Evolutionary conservation across 177 flowering plant genomes (phyloP), one percentile per base, ranked within the genome.

Genomic region (Tripterygium wilfordii): DNA sequence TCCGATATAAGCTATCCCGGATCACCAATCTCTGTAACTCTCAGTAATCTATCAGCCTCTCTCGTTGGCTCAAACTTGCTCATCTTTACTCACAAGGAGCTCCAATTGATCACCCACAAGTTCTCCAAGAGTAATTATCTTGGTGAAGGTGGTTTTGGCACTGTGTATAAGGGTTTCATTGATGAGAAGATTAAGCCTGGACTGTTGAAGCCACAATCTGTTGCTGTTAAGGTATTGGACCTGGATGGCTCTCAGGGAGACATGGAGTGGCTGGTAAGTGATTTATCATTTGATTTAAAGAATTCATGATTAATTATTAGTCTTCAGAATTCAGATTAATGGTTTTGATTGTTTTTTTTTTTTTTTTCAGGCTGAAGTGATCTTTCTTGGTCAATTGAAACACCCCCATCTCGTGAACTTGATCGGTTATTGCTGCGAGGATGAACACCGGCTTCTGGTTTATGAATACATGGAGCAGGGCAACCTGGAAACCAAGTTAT

Each of bases 201-300:
- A 0, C n/a, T n/a, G n/a, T 52, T 91, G 61, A 48, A 69, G 60
- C 70, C 94, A 57, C 95, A 83, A 51, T 57, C 76, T 3, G 88
- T 88, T 17, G 98, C 98, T 3, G 95, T 91, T 16, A 91, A 91
- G 71, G 52, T 65, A 7, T 50, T 91, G 58, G 85, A 91, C 36
- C 66, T 82, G 72, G 85, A 82, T 24, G 95, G 98, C 24, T 15
- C 58, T 1, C 98, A 91, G 48, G 98, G 98, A 13, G 91, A 83
- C 45, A 74, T 61, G 40, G 98, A 90, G 35, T 90, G 98, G 98
- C 80, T 90, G 95, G 98, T 90, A n/a, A n/a, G n/a, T n/a, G n/a
- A n/a, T n/a, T n/a, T n/a, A n/a, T n/a, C n/a, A n/a, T n/a, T n/a
- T n/a, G n/a, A n/a, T n/a, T n/a, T n/a, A n/a, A n/a, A n/a, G n/a